Base-by-base conservation (phyloP, 495 filamentous ascomycete genomes). In the Lichenothelia convexa region DNA sequence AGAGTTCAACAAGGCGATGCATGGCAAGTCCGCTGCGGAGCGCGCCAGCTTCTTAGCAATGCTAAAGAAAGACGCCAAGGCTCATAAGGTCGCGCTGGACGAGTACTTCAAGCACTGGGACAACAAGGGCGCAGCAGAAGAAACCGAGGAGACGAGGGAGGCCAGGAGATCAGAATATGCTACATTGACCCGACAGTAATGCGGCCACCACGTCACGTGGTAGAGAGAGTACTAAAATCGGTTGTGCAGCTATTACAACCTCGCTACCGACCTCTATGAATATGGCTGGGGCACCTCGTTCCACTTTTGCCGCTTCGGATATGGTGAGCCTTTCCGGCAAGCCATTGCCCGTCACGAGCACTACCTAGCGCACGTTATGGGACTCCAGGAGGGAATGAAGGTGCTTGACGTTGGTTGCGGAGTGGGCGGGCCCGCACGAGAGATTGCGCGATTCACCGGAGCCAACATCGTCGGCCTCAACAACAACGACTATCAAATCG, bases 91-190 rank as follows among this genome's bases (percentile, higher is more conserved):
- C 33, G 87, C 89, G 34, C 71, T 92, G 22, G 85, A 94, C 50
- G 87, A 95, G 60, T 97, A 97, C 64, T 95, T 93, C 73, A 97
- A 94, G 74, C 92, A 93, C 60, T 97, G 87, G 80, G 89, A 97
- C 62, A 82, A 91, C 66, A 89, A 95, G 65, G 56, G 56, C 38
- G 80, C 86, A 26, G 72, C 65, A 29, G 65, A 68, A 18, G 89
- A 97, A 70, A 97, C 87, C 0, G 69, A 72, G 19, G 79, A 71
- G 38, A 75, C 67, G 42, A 74, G 89, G 47, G 79, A 81, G 59
- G 81, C n/a, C n/a, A n/a, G n/a, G n/a, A n/a, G n/a, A n/a, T n/a
- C n/a, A n/a, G n/a, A n/a, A n/a, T n/a, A n/a, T n/a, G n/a, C n/a
- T n/a, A n/a, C n/a, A n/a, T n/a, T n/a, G n/a, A n/a, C n/a, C n/a